Evolutionary conservation across 352 stramenopile species (phyloP).

Genomic region (Pythium phragmitis): DNA sequence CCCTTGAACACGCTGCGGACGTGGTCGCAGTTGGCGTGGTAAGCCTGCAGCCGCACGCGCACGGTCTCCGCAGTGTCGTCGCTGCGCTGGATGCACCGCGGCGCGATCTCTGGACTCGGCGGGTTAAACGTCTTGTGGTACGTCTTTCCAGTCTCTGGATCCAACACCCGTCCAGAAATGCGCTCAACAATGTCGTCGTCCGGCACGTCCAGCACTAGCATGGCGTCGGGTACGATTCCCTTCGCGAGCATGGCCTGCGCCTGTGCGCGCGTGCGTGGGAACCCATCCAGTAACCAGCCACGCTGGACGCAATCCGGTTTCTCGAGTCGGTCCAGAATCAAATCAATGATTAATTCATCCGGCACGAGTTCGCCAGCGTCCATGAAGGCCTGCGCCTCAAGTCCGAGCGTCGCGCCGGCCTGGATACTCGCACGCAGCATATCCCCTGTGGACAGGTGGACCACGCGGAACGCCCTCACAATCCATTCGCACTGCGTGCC

Average conservation of each 20-base stretch:
- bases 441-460: conserved; percentile 95
- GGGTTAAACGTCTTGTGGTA: conserved; percentile 91
- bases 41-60: conserved; percentile 82
- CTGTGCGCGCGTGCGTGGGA: conserved; percentile 90
- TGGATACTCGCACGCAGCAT: conserved; percentile 92
- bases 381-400: conserved; percentile 92
- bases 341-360: conserved; percentile 93
- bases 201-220: conserved; percentile 94
- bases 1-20: conserved; percentile 39
- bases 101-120: conserved; percentile 54
- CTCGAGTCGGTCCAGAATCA: conserved; percentile 88
- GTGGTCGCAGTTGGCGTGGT: conserved; percentile 68
- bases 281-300: conserved; percentile 94
- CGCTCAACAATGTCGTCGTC: conserved; percentile 93
- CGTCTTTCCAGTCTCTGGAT: conserved; percentile 91
- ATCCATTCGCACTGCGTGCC: conserved; percentile 96
- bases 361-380: conserved; percentile 90
- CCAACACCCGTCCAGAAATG: conserved; percentile 90
- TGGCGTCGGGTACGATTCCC: conserved; percentile 87
- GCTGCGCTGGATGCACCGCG: conserved; percentile 58
- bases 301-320: conserved; percentile 63
- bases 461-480: conserved; percentile 85
- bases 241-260: conserved; percentile 57
- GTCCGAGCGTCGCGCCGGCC: conserved; percentile 47
- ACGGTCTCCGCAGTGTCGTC: conserved; percentile 92